Evolutionary conservation across 495 filamentous ascomycete species (phyloP).

Genomic region (Endocarpon pusillum): DNA sequence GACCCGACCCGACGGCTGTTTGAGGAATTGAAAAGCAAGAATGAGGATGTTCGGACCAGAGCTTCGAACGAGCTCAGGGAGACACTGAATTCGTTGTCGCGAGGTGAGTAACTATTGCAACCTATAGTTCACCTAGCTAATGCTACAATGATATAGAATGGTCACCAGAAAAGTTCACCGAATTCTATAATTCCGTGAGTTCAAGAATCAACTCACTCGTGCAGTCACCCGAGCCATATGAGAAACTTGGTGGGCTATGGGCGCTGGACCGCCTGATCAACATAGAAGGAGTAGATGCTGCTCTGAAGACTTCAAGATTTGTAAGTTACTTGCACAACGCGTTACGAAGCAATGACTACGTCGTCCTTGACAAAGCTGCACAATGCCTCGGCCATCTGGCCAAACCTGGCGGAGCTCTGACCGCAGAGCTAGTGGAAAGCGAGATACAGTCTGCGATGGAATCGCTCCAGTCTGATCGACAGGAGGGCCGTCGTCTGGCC

Average conservation of each 20-base stretch:
- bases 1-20: slow-evolving; percentile 32
- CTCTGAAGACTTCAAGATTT: slow-evolving; percentile 86
- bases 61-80: slow-evolving; percentile 36
- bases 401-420: slow-evolving; percentile 80
- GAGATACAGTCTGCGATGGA: slow-evolving; percentile 90
- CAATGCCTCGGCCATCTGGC: slow-evolving; percentile 77
- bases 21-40: slow-evolving; percentile 34
- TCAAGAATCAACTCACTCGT: slow-evolving; percentile 53
- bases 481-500: slow-evolving; percentile 80
- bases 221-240: slow-evolving; percentile 67
- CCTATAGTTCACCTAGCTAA: neutral
- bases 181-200: slow-evolving; percentile 66
- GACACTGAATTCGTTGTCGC: slow-evolving; percentile 30
- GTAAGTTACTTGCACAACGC: slow-evolving; percentile 76
- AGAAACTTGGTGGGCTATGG: slow-evolving; percentile 77
- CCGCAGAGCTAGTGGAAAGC: slow-evolving; percentile 89
- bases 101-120: slow-evolving; percentile 20
- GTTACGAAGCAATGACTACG: slow-evolving; percentile 72
- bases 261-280: slow-evolving; percentile 86
- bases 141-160: slow-evolving; percentile 41
- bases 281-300: slow-evolving; percentile 87
- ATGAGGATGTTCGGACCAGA: slow-evolving; percentile 30
- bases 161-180: slow-evolving; percentile 53
- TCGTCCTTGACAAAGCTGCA: slow-evolving; percentile 73
- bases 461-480: slow-evolving; percentile 86